Evolutionary conservation across 768 basidiomycete species (phyloP).

Genomic region (Gymnopilus junonius): DNA sequence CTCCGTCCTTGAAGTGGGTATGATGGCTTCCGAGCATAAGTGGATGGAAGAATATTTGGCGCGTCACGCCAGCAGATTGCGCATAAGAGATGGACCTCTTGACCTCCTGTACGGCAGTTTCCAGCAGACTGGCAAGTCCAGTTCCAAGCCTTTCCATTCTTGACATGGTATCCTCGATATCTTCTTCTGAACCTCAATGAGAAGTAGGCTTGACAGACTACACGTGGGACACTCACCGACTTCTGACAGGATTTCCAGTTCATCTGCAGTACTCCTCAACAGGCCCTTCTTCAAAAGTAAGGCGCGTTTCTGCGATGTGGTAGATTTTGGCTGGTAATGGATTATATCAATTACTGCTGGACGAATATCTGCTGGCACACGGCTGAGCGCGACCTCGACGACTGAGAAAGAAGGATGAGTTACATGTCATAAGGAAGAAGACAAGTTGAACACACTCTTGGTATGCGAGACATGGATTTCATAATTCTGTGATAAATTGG

Average conservation of each 20-base stretch:
- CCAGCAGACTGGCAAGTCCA: slow-evolving; percentile 49
- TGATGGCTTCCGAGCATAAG: slow-evolving; percentile 74
- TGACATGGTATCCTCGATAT: slow-evolving; percentile 58
- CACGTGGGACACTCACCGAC: slow-evolving; percentile 44
- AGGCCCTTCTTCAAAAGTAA: slow-evolving; percentile 74
- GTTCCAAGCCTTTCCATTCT: slow-evolving; percentile 68
- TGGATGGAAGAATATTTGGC: slow-evolving; percentile 71
- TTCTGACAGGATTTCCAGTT: slow-evolving; percentile 73
- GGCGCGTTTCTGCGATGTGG: slow-evolving; percentile 69
- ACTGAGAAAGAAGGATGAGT: slow-evolving; percentile 48
- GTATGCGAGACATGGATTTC: slow-evolving; percentile 84
- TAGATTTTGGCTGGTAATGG: slow-evolving; percentile 62
- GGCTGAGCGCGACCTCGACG: slow-evolving; percentile 62
- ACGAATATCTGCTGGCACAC: slow-evolving; percentile 62
- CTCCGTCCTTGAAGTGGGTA: slow-evolving; percentile 70
- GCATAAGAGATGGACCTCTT: slow-evolving; percentile 65
- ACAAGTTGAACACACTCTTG: slow-evolving; percentile 51
- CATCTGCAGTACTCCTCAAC: slow-evolving; percentile 67
- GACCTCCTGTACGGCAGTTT: slow-evolving; percentile 61
- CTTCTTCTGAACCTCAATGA: slow-evolving; percentile 50
- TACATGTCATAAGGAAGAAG: not conserved
- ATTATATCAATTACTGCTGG: slow-evolving; percentile 66
- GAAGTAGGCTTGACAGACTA: not conserved
- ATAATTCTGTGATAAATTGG: slow-evolving; percentile 66
- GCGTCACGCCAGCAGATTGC: slow-evolving; percentile 60